Evolutionary conservation across 768 basidiomycete genomes (phyloP).

Genomic region (Panellus pusillus): DNA sequence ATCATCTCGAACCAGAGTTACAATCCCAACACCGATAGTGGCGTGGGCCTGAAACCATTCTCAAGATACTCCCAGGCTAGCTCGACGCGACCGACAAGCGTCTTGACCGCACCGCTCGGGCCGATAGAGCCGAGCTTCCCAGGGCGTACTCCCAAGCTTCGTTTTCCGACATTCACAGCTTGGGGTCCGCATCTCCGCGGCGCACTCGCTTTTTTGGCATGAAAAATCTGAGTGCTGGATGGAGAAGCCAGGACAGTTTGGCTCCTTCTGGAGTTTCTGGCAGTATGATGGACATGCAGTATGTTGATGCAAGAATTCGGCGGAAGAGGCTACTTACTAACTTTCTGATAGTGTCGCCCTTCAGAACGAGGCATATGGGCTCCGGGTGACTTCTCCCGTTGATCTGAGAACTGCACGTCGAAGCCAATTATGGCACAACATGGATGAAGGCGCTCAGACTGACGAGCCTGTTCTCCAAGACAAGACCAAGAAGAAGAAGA

Average conservation of each 20-base stretch:
- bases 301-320: conserved; percentile 32
- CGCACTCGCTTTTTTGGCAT: conserved; percentile 78
- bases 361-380: conserved; percentile 57
- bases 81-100: conserved; percentile 59
- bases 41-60: conserved; percentile 53
- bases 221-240: conserved; percentile 67
- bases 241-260: conserved; percentile 80
- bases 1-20: conserved; percentile 68
- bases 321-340: not conserved
- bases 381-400: conserved; percentile 29
- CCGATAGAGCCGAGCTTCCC: conserved; percentile 59
- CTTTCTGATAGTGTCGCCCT: conserved; percentile 62
- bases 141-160: conserved; percentile 76
- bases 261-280: conserved; percentile 81
- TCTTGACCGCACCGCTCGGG: conserved; percentile 51
- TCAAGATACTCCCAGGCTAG: conserved; percentile 60
- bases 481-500: conserved; percentile 76
- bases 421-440: conserved; percentile 54
- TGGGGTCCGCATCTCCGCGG: conserved; percentile 65
- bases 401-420: conserved; percentile 44
- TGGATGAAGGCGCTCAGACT: conserved; percentile 33
- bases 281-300: conserved; percentile 95
- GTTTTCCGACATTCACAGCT: conserved; percentile 77
- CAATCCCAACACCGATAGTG: conserved; percentile 55
- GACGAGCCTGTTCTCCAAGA: conserved; percentile 32